A percentile compares a stretch with the other conserved stretches of the same genome.
Evolutionary conservation across 139 green algal genomes (phyloP).

Genomic region (Auxenochlorella pyrenoidosa): DNA sequence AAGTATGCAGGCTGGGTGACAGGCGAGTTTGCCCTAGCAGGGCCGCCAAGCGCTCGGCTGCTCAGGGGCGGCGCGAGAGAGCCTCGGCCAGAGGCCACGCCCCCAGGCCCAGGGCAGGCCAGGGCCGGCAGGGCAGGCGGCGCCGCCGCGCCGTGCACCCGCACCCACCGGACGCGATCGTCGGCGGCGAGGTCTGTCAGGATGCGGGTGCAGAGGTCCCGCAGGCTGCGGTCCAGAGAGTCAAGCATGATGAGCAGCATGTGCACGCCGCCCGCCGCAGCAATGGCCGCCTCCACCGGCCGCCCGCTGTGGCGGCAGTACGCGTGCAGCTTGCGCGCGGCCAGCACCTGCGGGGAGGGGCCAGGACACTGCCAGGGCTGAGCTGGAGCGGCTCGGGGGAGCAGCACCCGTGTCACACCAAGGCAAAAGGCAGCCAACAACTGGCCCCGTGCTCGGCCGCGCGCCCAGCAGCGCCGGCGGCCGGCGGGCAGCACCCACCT

Average conservation of each 20-base stretch:
- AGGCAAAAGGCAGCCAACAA: not conserved
- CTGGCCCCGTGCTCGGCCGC: too few species aligned
- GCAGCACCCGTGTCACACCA: not conserved
- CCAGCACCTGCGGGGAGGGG: slow-evolving; percentile 13
- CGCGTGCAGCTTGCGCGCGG: slow-evolving; percentile 32
- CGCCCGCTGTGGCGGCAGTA: slow-evolving; percentile 34
- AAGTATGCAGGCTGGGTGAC: too few species aligned
- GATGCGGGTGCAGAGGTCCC: slow-evolving; percentile 30
- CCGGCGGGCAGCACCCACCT: not conserved
- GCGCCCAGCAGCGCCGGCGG: not conserved
- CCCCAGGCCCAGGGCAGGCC: not conserved
- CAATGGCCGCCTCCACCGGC: slow-evolving; percentile 13
- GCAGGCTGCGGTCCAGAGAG: slow-evolving; percentile 10
- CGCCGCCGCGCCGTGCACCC: too few species aligned
- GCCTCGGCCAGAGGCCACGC: too few species aligned
- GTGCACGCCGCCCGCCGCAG: slow-evolving; percentile 16
- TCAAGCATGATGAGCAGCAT: slow-evolving; percentile 45
- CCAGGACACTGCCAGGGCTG: too few species aligned
- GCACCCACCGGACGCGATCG: slow-evolving; percentile 2
- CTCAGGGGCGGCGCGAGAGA: not conserved
- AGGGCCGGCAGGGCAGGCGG: not conserved
- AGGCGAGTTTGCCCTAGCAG: too few species aligned
- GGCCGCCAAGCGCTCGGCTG: too few species aligned
- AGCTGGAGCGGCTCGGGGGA: too few species aligned
- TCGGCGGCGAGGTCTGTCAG: slow-evolving; percentile 28